A percentile compares a stretch with the other conserved stretches of the same genome.
Evolutionary conservation across 345 rosid genomes (phyloP).

Genomic region (Schrenkiella parvula): DNA sequence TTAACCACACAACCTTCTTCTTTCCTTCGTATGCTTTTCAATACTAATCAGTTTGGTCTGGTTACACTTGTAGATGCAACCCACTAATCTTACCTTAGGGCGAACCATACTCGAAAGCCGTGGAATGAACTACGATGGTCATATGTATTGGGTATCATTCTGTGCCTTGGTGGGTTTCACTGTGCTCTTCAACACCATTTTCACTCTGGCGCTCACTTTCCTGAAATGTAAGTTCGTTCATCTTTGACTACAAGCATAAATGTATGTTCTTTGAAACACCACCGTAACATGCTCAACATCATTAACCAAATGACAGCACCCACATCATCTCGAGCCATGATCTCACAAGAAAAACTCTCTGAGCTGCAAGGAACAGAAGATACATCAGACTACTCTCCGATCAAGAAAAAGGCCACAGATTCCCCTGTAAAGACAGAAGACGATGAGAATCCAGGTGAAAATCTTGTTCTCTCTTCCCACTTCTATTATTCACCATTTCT

Average conservation of each 20-base stretch:
- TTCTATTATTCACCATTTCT: neutral
- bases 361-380: slow-evolving; percentile 43
- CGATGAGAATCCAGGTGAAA: slow-evolving; percentile 11
- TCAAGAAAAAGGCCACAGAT: slow-evolving; percentile 12
- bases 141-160: slow-evolving; percentile 78
- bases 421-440: neutral
- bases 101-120: slow-evolving; percentile 40
- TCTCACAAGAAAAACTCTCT: slow-evolving; percentile 54
- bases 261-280: neutral
- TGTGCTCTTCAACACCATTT: slow-evolving; percentile 47
- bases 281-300: neutral
- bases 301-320: slow-evolving; percentile 51
- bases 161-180: slow-evolving; percentile 49
- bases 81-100: slow-evolving; percentile 37
- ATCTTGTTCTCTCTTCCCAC: neutral
- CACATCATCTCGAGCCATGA: slow-evolving; percentile 58
- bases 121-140: slow-evolving; percentile 39
- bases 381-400: slow-evolving; percentile 8
- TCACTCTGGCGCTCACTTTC: slow-evolving; percentile 47
- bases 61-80: slow-evolving; percentile 16
- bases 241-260: neutral
- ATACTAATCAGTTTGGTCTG: neutral
- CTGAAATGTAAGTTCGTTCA: slow-evolving; percentile 46
- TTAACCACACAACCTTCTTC: neutral
- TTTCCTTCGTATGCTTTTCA: neutral